phyloP scores from a whole-genome alignment of 768 basidiomycete species.

The Suillus sp. region DNA sequence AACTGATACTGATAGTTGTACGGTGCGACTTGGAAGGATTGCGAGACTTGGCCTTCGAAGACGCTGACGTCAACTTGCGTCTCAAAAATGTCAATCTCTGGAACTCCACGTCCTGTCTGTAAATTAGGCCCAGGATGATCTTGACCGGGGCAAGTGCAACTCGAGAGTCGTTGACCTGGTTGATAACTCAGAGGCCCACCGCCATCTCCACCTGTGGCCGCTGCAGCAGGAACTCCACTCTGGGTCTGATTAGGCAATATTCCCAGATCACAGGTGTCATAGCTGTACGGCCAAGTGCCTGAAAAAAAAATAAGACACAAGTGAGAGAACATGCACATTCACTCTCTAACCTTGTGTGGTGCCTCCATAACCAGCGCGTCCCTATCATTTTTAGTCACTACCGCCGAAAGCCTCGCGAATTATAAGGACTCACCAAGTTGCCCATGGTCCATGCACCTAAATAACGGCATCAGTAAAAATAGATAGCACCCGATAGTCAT shows the following conservation, averaged over 20 bases:
- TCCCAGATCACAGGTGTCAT: slow-evolving; percentile 83
- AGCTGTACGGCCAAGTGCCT: slow-evolving; percentile 78
- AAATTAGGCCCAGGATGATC: slow-evolving; percentile 87
- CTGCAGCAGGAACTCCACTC: slow-evolving; percentile 59
- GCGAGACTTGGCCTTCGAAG: slow-evolving; percentile 69
- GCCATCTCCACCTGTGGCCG: slow-evolving; percentile 50
- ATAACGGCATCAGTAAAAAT: slow-evolving; percentile 11
- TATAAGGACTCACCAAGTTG: slow-evolving; percentile 46
- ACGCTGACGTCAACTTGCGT: slow-evolving; percentile 61
- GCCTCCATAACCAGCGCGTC: slow-evolving; percentile 85
- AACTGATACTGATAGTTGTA: slow-evolving; percentile 73
- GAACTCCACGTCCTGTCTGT: slow-evolving; percentile 69
- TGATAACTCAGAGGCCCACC: slow-evolving; percentile 69
- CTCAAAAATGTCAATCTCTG: slow-evolving; percentile 94
- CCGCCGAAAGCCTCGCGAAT: neutral
- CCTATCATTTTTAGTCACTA: slow-evolving; percentile 46
- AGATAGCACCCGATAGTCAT: slow-evolving; percentile 29
- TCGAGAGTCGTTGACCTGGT: slow-evolving; percentile 83
- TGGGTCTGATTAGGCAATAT: slow-evolving; percentile 82
- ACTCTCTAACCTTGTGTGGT: slow-evolving; percentile 67
- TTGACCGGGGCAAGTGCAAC: slow-evolving; percentile 84
- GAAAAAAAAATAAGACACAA: slow-evolving; percentile 15
- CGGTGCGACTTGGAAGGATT: slow-evolving; percentile 80
- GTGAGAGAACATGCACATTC: slow-evolving; percentile 3
- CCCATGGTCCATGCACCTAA: slow-evolving; percentile 77